phyloP scores from a whole-genome alignment of 495 filamentous ascomycete species.

The Xylaria curta region DNA sequence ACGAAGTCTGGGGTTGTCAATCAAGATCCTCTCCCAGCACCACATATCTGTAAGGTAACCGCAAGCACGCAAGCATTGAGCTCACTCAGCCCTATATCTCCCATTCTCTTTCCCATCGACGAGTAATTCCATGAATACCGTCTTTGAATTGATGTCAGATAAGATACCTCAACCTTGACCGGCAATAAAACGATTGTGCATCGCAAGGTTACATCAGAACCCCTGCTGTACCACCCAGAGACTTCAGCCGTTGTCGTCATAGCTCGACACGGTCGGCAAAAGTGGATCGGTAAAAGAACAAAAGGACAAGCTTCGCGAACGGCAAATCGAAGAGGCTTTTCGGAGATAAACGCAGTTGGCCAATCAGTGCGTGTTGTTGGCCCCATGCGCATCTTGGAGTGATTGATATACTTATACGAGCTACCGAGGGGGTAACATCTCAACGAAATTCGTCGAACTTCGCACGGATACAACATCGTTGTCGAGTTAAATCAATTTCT shows the following conservation, averaged over 20 bases:
- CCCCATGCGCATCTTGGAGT: not conserved
- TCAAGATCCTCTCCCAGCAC: not conserved
- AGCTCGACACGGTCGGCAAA: slow-evolving; percentile 20
- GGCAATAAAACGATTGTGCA: not conserved
- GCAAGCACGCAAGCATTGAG: not conserved
- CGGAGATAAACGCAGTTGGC: slow-evolving; percentile 17
- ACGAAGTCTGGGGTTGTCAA: slow-evolving; percentile 13
- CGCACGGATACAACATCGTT: not conserved
- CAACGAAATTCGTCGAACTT: not conserved
- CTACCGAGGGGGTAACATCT: not conserved
- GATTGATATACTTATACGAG: not conserved
- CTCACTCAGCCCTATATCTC: not conserved
- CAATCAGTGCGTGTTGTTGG: not conserved
- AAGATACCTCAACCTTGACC: not conserved
- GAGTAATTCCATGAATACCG: not conserved
- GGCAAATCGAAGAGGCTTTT: slow-evolving; percentile 16
- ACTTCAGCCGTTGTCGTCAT: slow-evolving; percentile 27
- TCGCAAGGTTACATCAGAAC: not conserved
- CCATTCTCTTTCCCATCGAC: not conserved
- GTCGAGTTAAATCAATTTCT: not conserved
- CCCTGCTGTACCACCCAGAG: slow-evolving; percentile 13
- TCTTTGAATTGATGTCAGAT: not conserved
- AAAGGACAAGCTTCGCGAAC: slow-evolving; percentile 1
- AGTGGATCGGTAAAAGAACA: slow-evolving; percentile 17
- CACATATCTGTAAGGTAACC: not conserved